Percentiles rank a stretch among this genome's conserved stretches.
Conservation (phyloP, 2,329 filamentous ascomycete species). For the Bipolaris cookei region DNA sequence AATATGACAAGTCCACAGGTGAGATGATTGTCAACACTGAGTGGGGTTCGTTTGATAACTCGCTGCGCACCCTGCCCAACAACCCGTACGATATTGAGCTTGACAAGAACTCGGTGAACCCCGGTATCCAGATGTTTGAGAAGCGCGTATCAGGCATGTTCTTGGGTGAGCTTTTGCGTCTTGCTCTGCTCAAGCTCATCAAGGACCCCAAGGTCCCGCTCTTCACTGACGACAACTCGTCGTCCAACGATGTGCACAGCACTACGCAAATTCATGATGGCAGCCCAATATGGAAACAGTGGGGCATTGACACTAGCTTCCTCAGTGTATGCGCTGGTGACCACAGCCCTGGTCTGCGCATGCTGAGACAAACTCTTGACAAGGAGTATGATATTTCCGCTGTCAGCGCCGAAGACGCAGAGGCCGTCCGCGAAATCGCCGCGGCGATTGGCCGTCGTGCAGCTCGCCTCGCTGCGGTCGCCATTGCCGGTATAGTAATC, state of each 20-base stretch:
- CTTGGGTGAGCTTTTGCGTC: constrained; percentile 87
- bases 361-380: constrained; percentile 79
- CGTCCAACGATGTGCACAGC: constrained; percentile 69
- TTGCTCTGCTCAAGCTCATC: constrained; percentile 75
- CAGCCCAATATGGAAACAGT: constrained; percentile 71
- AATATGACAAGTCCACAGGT: constrained; percentile 80
- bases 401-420: constrained; percentile 80
- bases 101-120: constrained; percentile 83
- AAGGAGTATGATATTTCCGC: constrained; percentile 77
- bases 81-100: constrained; percentile 82
- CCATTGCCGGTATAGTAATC: constrained; percentile 83
- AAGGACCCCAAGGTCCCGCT: constrained; percentile 70
- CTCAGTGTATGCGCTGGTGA: constrained; percentile 87
- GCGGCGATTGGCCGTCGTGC: constrained; percentile 86
- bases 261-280: constrained; percentile 68
- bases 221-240: constrained; percentile 78
- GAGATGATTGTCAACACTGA: constrained; percentile 98
- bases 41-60: constrained; percentile 98
- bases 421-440: constrained; percentile 83
- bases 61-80: constrained; percentile 82
- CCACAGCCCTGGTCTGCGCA: constrained; percentile 71
- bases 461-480: constrained; percentile 84
- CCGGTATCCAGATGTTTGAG: constrained; percentile 97
- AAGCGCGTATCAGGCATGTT: constrained; percentile 99
- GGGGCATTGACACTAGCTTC: constrained; percentile 91